phyloP scores from a whole-genome alignment of 2,329 filamentous ascomycete species.

The Colletotrichum kahawae region DNA sequence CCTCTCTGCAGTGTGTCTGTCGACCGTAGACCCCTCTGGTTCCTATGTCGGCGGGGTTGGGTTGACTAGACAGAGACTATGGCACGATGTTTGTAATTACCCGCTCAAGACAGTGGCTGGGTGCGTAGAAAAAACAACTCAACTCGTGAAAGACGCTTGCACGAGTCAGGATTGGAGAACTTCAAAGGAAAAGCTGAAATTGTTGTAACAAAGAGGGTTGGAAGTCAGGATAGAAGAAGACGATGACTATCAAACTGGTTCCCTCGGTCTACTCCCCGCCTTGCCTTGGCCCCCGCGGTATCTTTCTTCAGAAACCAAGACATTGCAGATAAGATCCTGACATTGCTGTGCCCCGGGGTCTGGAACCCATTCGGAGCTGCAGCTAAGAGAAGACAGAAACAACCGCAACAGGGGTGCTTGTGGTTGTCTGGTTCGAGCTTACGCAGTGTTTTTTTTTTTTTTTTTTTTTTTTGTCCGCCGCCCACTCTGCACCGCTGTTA shows the following conservation, averaged over 20 bases:
- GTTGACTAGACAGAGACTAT: neutral
- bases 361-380: conserved; percentile 12
- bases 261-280: neutral
- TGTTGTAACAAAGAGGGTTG: neutral
- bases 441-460: neutral
- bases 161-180: neutral
- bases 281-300: neutral
- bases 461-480: neutral
- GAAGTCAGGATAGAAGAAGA: neutral
- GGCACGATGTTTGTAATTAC: conserved; percentile 2
- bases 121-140: neutral
- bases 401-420: neutral
- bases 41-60: conserved; percentile 10
- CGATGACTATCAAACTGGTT: neutral
- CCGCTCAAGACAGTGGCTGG: neutral
- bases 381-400: neutral
- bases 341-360: neutral
- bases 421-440: neutral
- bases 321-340: conserved; percentile 5
- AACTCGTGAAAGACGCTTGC: neutral
- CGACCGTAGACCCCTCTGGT: neutral
- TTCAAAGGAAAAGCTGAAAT: neutral
- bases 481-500: neutral
- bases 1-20: neutral
- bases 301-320: neutral